Evolutionary conservation across 805 yeast species (phyloP).

Genomic region (Scheffersomyces ergatensis): DNA sequence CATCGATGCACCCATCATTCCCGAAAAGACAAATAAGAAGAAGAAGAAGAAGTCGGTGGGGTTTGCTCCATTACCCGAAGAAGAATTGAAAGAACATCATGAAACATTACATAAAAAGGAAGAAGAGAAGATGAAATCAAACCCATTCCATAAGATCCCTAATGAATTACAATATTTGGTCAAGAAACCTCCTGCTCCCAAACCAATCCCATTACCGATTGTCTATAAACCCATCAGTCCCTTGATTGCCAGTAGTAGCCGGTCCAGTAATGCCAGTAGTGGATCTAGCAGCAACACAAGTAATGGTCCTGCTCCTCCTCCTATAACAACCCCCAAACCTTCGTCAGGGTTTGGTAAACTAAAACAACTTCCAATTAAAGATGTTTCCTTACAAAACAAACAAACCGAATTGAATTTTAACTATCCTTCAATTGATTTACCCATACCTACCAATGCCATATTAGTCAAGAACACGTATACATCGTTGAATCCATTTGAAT

Average conservation of each 20-base stretch:
- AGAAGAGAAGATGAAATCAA: constrained; percentile 21
- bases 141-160: constrained; percentile 39
- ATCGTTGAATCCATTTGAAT: constrained; percentile 65
- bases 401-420: constrained; percentile 51
- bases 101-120: constrained; percentile 22
- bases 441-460: constrained; percentile 45
- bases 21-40: too few species aligned
- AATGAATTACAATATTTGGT: constrained; percentile 39
- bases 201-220: constrained; percentile 15
- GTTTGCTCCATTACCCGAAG: constrained; percentile 36
- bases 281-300: not conserved
- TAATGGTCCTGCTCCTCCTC: not conserved
- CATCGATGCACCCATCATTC: too few species aligned
- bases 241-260: not conserved
- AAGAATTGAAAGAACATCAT: constrained; percentile 36
- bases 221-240: not conserved
- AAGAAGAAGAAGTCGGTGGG: constrained; percentile 29
- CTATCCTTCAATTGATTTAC: constrained; percentile 47
- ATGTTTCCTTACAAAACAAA: constrained; percentile 43
- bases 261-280: not conserved
- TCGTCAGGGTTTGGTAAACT: constrained; percentile 42
- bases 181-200: constrained; percentile 24
- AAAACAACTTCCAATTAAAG: constrained; percentile 48
- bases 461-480: constrained; percentile 59
- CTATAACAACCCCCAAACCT: not conserved